Conservation (phyloP, 306 rosid species). For the Gynostemma pentaphyllum region DNA sequence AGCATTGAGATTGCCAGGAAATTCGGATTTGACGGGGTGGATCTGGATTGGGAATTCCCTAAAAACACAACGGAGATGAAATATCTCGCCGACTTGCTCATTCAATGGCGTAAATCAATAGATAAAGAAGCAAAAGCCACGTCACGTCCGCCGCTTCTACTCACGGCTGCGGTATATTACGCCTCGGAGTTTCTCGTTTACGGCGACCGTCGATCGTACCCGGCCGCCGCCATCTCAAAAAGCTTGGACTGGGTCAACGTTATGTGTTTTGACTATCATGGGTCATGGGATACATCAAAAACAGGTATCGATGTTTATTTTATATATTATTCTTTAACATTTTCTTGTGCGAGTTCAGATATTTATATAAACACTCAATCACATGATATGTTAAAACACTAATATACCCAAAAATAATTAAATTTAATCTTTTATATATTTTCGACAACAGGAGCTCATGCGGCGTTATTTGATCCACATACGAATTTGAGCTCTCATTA, state of each 20-base stretch:
- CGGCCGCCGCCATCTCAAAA: constrained; percentile 21
- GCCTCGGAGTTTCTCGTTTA: constrained; percentile 22
- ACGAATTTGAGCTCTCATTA: constrained; percentile 17
- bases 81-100: constrained; percentile 22
- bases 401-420: no score
- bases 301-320: no score
- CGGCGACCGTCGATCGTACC: constrained; percentile 19
- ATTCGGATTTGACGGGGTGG: constrained; percentile 54
- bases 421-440: no score
- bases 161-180: constrained; percentile 63
- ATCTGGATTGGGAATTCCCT: constrained; percentile 74
- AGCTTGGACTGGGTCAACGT: constrained; percentile 56
- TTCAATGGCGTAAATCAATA: constrained; percentile 27
- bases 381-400: no score
- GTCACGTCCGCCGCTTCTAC: constrained; percentile 24
- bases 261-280: constrained; percentile 48
- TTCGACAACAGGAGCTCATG: constrained; percentile 27
- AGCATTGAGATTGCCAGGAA: constrained; percentile 37
- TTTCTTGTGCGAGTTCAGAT: no score
- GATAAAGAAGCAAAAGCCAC: constrained; percentile 16
- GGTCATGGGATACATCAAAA: constrained; percentile 27
- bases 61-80: constrained; percentile 26
- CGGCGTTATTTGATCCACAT: constrained; percentile 37
- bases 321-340: no score
- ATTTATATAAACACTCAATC: no score